Conservation (phyloP, 1,284 basidiomycete genomes). For the Leccinum fallax region DNA sequence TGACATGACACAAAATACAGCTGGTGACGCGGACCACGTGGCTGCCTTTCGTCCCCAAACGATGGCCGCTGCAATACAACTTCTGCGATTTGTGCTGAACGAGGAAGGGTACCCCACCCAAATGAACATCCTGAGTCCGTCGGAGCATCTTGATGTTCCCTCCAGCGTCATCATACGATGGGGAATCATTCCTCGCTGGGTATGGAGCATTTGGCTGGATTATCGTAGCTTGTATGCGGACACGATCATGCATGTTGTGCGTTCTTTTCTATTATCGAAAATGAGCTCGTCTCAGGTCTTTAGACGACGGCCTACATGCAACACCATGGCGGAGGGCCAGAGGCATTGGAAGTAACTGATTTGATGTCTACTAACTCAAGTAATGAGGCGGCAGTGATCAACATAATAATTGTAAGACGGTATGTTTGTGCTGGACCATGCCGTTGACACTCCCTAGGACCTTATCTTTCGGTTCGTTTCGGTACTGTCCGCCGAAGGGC, state of each 20-base stretch:
- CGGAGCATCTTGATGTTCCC: conserved; percentile 43
- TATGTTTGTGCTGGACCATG: background rate
- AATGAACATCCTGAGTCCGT: conserved; percentile 25
- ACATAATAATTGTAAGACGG: conserved; percentile 27
- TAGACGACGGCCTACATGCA: conserved; percentile 59
- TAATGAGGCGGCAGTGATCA: conserved; percentile 18
- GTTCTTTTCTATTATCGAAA: conserved; percentile 19
- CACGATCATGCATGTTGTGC: conserved; percentile 51
- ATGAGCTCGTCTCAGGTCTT: conserved; percentile 8
- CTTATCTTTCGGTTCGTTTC: conserved; percentile 26
- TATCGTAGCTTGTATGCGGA: conserved; percentile 50
- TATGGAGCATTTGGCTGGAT: conserved; percentile 66
- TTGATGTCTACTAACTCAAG: background rate
- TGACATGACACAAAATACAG: conserved; percentile 15
- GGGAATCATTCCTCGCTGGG: conserved; percentile 58
- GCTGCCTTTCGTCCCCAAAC: conserved; percentile 49
- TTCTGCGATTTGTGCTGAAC: conserved; percentile 47
- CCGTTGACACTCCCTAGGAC: conserved; percentile 25
- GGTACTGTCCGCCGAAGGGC: conserved; percentile 16
- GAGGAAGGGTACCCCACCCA: conserved; percentile 16
- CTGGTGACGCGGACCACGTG: background rate
- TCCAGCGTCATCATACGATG: conserved; percentile 54
- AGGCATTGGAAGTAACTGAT: conserved; percentile 2
- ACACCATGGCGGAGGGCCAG: conserved; percentile 16
- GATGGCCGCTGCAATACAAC: conserved; percentile 43